These are phyloP conservation scores for Quercus cerris DNA, from an alignment of 306 rosid genomes.

Conservation along the genomic window DNA sequence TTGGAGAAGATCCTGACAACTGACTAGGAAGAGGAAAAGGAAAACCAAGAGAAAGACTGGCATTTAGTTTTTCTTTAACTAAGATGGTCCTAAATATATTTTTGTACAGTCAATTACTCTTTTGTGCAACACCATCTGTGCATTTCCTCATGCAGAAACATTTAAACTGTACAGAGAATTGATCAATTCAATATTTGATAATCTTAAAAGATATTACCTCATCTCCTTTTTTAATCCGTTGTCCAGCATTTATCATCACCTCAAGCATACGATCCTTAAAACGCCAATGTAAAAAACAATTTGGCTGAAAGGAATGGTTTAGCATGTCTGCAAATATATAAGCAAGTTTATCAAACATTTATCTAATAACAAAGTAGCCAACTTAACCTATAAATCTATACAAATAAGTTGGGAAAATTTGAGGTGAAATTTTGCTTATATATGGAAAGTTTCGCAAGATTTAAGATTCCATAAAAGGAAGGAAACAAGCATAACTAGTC, in stretches of 20 bases:
- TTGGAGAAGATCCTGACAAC: too few relatives aligned
- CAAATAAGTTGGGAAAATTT: not conserved
- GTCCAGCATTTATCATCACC: constrained; percentile 97
- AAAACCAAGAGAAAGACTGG: too few relatives aligned
- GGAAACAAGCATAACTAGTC: not conserved
- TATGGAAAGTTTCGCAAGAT: not conserved
- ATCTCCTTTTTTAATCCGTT: constrained; percentile 75
- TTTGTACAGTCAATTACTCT: not conserved
- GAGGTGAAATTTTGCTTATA: not conserved
- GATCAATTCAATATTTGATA: constrained; percentile 11
- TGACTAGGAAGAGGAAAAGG: too few relatives aligned
- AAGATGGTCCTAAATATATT: not conserved
- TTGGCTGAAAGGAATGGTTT: constrained; percentile 93
- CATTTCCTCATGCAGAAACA: not conserved
- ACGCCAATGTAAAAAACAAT: constrained; percentile 98
- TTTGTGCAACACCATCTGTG: not conserved
- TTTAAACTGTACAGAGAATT: constrained; percentile 3
- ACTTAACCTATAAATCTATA: not conserved
- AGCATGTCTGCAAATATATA: constrained; percentile 71
- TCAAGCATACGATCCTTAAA: constrained; percentile 95
- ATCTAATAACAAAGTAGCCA: not conserved
- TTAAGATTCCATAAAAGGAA: not conserved
- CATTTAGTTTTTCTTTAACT: too few relatives aligned
- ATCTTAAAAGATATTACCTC: constrained; percentile 55
- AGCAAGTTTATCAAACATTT: constrained; percentile 20